Base-by-base conservation (phyloP, 306 rosid species). In the Cucurbita maxima region DNA sequence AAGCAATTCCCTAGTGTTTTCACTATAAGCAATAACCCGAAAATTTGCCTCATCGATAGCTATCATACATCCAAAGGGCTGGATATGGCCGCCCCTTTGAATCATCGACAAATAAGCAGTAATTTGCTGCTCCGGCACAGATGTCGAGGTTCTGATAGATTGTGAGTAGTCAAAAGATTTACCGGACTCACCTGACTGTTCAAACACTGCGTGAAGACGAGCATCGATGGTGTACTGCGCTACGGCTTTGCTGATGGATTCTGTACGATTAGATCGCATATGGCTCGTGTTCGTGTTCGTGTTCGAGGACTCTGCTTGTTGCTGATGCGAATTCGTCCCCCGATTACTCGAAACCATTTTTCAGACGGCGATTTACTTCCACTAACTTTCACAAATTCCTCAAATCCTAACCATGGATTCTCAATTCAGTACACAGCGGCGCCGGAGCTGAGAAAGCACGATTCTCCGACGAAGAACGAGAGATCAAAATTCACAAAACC, bases 211-310 rank as follows among this genome's bases (percentile, higher is more conserved):
- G 77, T 95, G 97, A 8, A 95, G 96, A 5, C 96, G 82, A 13
- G 99, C 99, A 51, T 95, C 99, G 7, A 79, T 87, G 3, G 99
- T 95, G 88, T 87, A 91, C 88, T 95, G 99, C 1, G 97, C 99
- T 43, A 95, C 83, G 43, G 96, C 99, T 75, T 89, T 91, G 80
- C 78, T 88, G 66, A 88, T 48, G 9, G 88, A 83, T 61, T 88
- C 92, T 2, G 88, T 73, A 2, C 75, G 66, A 18, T 67, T 83
- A 20, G 76, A 59, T 19, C 79, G 72, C 48, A 54, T 37, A 62
- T 69, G 72, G 81, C 72, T 67, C 18, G 81, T 77, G 54, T 80
- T 80, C 30, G 81, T 77, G 54, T 80, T 80, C 30, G 81, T 77
- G 74, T 81, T 81, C 7, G 92, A 83, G 13, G 88, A 79, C 72